Evolutionary conservation across 1,139 yeast species (phyloP), one percentile per base, ranked within the genome.

Genomic region (Casaregolazyma lundiana): DNA sequence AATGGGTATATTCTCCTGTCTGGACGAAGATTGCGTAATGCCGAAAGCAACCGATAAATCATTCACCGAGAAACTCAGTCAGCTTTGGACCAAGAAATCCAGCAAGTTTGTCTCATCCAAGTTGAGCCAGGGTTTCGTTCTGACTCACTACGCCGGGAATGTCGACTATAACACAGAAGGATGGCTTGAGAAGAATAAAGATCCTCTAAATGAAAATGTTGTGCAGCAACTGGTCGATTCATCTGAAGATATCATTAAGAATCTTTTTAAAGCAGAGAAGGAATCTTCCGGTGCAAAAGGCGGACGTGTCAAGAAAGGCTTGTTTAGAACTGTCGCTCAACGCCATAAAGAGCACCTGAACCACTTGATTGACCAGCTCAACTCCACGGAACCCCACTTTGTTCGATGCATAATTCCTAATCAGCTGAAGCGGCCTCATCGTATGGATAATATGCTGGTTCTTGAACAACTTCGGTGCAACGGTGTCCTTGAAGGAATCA

Each of bases 401-500:
- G 97, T 94, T 22, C 77, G 99, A 58, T 94, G 99, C 65, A 94
- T 94, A 47, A 71, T 94, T 42, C 99, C 99, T 6, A 94, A 94
- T 60, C 79, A 80, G 53, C 72, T 76, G 34, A 90, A 92, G 62
- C 73, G 73, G 49, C 81, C 97, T 0, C 78, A 77, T 41, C 70
- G 73, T 43, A 84, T 92, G 59, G 90, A 89, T 58, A 87, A 84
- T 58, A 70, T 68, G 24, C 69, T 94, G 35, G 96, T 94, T 3
- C 70, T 92, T 44, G 92, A 86, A 50, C 99, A 94, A 66, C 73
- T 94, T 51, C 75, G 97, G 52, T 94, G 97, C 63, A 94, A 94
- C 63, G 99, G 99, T 75, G 99, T 94, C 11, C 70, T 94, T 43
- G 99, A 94, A 71, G 99, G 99, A 53, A 94, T 94, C 38, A 76